phyloP scores from a whole-genome alignment of 805 yeast genomes.

The Clavispora fructus region DNA sequence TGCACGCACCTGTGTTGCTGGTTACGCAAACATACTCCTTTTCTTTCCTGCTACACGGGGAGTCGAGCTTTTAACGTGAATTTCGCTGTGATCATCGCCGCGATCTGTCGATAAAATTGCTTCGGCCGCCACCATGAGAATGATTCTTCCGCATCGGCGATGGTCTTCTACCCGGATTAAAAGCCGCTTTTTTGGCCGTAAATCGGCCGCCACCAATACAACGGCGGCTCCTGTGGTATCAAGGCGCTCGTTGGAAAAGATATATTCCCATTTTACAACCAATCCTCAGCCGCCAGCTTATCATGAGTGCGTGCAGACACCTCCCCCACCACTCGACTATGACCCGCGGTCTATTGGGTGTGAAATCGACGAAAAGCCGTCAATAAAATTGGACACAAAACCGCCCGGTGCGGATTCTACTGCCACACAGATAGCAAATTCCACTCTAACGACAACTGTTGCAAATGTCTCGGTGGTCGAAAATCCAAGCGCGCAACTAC shows the following conservation, averaged over 20 bases:
- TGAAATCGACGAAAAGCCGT: background rate
- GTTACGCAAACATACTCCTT: background rate
- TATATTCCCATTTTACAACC: background rate
- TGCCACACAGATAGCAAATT: too few relatives aligned
- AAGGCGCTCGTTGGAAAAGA: background rate
- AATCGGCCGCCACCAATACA: background rate
- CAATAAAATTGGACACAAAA: background rate
- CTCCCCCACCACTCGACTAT: background rate
- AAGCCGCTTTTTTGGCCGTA: background rate
- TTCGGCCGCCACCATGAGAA: background rate
- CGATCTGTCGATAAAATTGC: too few relatives aligned
- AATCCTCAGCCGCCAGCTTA: slow-evolving; percentile 8
- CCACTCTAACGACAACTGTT: too few relatives aligned
- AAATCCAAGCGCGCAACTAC: too few relatives aligned
- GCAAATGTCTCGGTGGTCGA: too few relatives aligned
- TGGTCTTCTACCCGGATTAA: background rate
- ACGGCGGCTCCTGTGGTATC: background rate
- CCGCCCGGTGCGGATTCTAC: too few relatives aligned
- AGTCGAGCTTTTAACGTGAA: too few relatives aligned
- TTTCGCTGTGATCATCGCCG: too few relatives aligned
- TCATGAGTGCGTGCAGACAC: slow-evolving; percentile 7
- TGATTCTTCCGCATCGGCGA: background rate
- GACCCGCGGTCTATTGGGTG: too few relatives aligned
- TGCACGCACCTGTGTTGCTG: background rate
- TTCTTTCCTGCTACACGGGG: background rate